These are phyloP conservation scores for Lactifluus pinguis DNA, from an alignment of 768 basidiomycete species.

Conservation along the genomic window DNA sequence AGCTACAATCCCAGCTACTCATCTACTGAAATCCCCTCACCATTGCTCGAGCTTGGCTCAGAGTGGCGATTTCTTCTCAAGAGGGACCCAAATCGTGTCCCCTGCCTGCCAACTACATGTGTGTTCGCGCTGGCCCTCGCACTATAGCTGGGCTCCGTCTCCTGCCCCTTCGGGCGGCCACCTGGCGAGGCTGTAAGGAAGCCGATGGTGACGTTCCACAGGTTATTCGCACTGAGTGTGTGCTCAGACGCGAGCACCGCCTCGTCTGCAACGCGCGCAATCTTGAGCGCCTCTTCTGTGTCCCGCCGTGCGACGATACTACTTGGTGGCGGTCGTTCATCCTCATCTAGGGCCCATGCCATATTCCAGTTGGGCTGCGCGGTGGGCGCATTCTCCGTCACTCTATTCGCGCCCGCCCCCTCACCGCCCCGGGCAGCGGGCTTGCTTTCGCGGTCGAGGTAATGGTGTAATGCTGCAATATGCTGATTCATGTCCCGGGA, in stretches of 20 bases:
- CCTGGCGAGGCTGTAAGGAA: slow-evolving; percentile 50
- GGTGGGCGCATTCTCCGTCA: slow-evolving; percentile 24
- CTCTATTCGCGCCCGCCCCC: slow-evolving; percentile 19
- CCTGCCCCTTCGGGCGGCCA: slow-evolving; percentile 20
- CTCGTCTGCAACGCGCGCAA: slow-evolving; percentile 69
- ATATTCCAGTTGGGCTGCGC: slow-evolving; percentile 59
- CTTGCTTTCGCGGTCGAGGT: slow-evolving; percentile 27
- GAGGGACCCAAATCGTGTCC: background rate
- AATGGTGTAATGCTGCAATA: slow-evolving; percentile 38
- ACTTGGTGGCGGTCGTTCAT: slow-evolving; percentile 82
- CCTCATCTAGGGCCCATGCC: slow-evolving; percentile 76
- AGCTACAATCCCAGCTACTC: background rate
- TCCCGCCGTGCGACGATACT: slow-evolving; percentile 88
- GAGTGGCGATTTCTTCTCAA: background rate
- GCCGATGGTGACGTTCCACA: slow-evolving; percentile 62
- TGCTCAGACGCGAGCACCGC: slow-evolving; percentile 49
- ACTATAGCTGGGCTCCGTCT: background rate
- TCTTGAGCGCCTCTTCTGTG: slow-evolving; percentile 64
- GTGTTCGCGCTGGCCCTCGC: background rate
- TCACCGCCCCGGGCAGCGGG: background rate
- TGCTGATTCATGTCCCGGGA: slow-evolving; percentile 51
- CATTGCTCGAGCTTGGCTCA: background rate
- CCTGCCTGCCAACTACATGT: background rate
- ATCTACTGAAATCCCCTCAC: background rate
- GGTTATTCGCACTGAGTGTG: slow-evolving; percentile 53